A percentile compares a stretch with the other conserved stretches of the same genome.
phyloP scores from a whole-genome alignment of 2,329 filamentous ascomycete genomes.

The Epichloe festucae region DNA sequence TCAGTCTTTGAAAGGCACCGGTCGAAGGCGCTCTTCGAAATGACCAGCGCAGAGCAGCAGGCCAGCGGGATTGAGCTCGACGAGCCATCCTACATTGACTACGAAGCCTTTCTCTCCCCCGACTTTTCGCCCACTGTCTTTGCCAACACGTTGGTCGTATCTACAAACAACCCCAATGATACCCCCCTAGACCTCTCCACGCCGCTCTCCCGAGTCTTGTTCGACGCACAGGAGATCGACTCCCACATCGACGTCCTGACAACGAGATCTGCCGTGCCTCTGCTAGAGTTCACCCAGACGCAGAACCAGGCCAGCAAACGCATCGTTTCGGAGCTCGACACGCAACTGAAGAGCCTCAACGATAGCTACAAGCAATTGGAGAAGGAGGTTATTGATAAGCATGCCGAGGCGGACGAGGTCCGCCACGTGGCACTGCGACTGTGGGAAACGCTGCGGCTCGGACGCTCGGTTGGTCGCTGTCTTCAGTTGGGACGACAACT shows the following conservation, averaged over 20 bases:
- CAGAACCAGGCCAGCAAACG: slow-evolving; percentile 60
- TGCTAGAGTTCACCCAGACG: slow-evolving; percentile 64
- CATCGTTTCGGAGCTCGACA: slow-evolving; percentile 65
- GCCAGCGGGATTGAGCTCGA: slow-evolving; percentile 22
- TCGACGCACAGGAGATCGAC: slow-evolving; percentile 94
- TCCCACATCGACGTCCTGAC: slow-evolving; percentile 87
- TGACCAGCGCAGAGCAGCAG: background rate
- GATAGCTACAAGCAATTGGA: slow-evolving; percentile 78
- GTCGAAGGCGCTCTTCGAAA: background rate
- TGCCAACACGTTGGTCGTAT: slow-evolving; percentile 76
- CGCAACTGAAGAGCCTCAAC: slow-evolving; percentile 67
- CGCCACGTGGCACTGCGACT: slow-evolving; percentile 63
- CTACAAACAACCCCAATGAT: slow-evolving; percentile 87
- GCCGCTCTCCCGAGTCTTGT: slow-evolving; percentile 82
- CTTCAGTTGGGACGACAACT: slow-evolving; percentile 74
- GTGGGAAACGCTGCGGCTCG: slow-evolving; percentile 67
- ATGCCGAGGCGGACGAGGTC: slow-evolving; percentile 76
- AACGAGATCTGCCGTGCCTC: slow-evolving; percentile 66
- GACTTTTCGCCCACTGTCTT: slow-evolving; percentile 70
- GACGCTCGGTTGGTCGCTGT: slow-evolving; percentile 63
- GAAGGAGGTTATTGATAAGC: slow-evolving; percentile 73
- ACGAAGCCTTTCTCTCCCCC: slow-evolving; percentile 78
- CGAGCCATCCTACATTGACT: slow-evolving; percentile 84
- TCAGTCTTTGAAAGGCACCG: too few species aligned
- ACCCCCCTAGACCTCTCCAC: slow-evolving; percentile 82